These are phyloP conservation scores for Teratosphaeria zuluensis DNA, from an alignment of 2,329 filamentous ascomycete genomes.

Conservation along the genomic window DNA sequence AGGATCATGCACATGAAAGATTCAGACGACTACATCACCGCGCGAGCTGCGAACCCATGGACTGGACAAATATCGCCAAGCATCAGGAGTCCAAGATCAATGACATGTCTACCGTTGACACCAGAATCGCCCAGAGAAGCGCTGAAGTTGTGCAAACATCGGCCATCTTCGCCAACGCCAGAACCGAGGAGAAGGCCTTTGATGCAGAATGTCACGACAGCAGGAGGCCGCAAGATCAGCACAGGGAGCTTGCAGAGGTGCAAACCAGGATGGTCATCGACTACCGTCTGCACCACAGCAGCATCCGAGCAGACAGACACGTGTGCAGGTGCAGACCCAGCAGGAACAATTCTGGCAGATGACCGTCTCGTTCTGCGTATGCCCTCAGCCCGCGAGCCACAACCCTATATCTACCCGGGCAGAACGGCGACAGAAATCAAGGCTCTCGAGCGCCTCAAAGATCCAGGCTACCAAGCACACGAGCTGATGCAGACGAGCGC, in stretches of 20 bases:
- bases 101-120: constrained; percentile 14
- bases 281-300: constrained; percentile 4
- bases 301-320: constrained; percentile 8
- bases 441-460: constrained; percentile 22
- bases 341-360: constrained; percentile 1
- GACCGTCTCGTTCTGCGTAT: constrained; percentile 25
- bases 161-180: constrained; percentile 13
- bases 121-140: constrained; percentile 23
- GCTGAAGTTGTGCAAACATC: constrained; percentile 11
- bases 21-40: constrained; percentile 28
- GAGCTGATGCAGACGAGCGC: constrained; percentile 1
- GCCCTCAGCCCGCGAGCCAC: constrained; percentile 26
- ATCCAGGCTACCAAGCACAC: constrained; percentile 11
- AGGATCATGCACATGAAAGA: constrained; percentile 23
- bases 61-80: constrained; percentile 27
- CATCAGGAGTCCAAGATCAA: constrained; percentile 11
- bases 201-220: constrained; percentile 12
- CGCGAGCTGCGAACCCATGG: constrained; percentile 24
- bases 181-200: constrained; percentile 6
- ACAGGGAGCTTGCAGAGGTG: constrained; percentile 7
- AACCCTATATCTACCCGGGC: constrained; percentile 23
- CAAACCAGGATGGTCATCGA: constrained; percentile 13
- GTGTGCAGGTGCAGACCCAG: constrained; percentile 2
- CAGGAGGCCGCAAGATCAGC: constrained; percentile 17
- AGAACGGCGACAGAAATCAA: constrained; percentile 20